These are phyloP conservation scores for Pleurotus citrinopileatus DNA, from an alignment of 768 basidiomycete genomes.

Conservation along the genomic window DNA sequence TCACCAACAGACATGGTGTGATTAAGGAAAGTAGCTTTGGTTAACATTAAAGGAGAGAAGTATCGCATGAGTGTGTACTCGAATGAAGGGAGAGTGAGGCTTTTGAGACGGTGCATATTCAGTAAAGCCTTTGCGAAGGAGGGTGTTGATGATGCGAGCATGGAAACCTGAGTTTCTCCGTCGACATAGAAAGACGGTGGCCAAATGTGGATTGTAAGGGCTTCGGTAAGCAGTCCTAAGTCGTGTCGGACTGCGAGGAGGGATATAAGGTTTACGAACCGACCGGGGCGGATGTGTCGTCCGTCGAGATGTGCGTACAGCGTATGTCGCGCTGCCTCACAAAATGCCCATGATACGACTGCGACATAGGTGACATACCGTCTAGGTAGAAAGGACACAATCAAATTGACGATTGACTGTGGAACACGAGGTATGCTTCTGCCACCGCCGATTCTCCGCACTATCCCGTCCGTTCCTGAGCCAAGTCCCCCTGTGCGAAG, in stretches of 20 bases:
- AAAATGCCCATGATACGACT: conserved; percentile 29
- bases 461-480: neutral
- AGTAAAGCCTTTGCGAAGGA: conserved; percentile 42
- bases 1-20: conserved; percentile 28
- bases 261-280: conserved; percentile 32
- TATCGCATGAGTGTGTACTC: conserved; percentile 40
- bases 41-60: conserved; percentile 41
- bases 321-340: conserved; percentile 25
- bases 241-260: conserved; percentile 36
- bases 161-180: conserved; percentile 35
- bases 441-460: neutral
- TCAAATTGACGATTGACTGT: neutral
- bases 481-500: neutral
- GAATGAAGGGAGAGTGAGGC: conserved; percentile 40
- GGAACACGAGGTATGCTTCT: neutral
- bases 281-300: conserved; percentile 23
- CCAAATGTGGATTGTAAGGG: conserved; percentile 40
- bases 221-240: conserved; percentile 36
- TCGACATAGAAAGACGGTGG: conserved; percentile 32
- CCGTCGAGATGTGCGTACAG: conserved; percentile 35
- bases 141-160: conserved; percentile 24
- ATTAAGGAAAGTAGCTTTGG: conserved; percentile 35
- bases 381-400: conserved; percentile 28
- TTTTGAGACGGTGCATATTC: conserved; percentile 41
- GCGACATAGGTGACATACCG: conserved; percentile 25